A percentile compares a stretch with the other conserved stretches of the same genome.
phyloP scores from a whole-genome alignment of 1,284 basidiomycete genomes.

The Apiotrichum laibachii region DNA sequence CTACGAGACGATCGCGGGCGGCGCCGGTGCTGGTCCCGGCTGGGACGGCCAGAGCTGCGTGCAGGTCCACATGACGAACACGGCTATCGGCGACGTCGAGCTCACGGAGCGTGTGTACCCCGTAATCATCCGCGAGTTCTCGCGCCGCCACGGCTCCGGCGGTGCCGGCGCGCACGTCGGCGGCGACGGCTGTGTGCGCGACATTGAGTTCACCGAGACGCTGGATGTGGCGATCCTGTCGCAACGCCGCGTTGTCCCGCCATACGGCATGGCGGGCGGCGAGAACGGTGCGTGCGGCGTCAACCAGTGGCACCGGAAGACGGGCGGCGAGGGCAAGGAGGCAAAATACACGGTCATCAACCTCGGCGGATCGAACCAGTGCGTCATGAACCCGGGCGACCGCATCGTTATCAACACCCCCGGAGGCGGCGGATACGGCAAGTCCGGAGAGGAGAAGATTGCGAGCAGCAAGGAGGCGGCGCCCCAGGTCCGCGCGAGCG shows the following conservation, averaged over 20 bases:
- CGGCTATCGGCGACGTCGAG: slow-evolving; percentile 43
- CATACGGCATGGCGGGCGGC: slow-evolving; percentile 88
- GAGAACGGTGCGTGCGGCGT: slow-evolving; percentile 69
- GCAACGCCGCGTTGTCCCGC: slow-evolving; percentile 78
- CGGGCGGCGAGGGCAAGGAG: slow-evolving; percentile 12
- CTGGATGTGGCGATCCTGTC: slow-evolving; percentile 78
- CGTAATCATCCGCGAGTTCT: slow-evolving; percentile 78
- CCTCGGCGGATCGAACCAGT: slow-evolving; percentile 83
- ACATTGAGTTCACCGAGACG: slow-evolving; percentile 77
- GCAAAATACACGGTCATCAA: slow-evolving; percentile 64
- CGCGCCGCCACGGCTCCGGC: slow-evolving; percentile 67
- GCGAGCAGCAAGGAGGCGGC: not conserved
- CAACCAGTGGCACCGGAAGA: slow-evolving; percentile 68
- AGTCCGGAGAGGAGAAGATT: slow-evolving; percentile 17
- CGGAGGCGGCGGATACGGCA: slow-evolving; percentile 75
- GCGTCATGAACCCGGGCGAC: slow-evolving; percentile 83
- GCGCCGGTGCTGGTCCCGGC: slow-evolving; percentile 81
- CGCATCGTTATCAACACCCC: slow-evolving; percentile 79
- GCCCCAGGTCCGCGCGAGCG: not conserved
- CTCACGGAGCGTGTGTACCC: slow-evolving; percentile 61
- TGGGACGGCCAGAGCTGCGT: slow-evolving; percentile 69
- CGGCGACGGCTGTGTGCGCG: slow-evolving; percentile 83
- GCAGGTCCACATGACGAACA: slow-evolving; percentile 42
- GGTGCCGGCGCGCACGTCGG: slow-evolving; percentile 77
- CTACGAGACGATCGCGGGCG: slow-evolving; percentile 96